phyloP scores from a whole-genome alignment of 1,284 basidiomycete genomes.

The Rhodotorula sp. region DNA sequence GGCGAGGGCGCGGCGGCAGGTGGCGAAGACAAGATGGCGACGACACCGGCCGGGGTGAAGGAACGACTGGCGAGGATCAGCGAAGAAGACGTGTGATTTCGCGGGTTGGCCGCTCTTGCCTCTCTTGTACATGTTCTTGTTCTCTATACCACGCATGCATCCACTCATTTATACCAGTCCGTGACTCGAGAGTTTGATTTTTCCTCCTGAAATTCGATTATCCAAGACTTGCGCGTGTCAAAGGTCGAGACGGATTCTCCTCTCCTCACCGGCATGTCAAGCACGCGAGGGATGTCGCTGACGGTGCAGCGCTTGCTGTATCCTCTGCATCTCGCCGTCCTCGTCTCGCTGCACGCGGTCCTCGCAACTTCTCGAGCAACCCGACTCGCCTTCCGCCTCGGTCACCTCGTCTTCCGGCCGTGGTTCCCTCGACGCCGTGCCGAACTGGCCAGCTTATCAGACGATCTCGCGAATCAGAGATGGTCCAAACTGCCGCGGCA shows the following conservation, averaged over 20 bases:
- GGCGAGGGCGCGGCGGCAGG: background rate
- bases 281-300: background rate
- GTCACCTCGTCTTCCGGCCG: background rate
- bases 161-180: background rate
- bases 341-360: constrained; percentile 34
- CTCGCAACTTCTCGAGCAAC: constrained; percentile 32
- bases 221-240: too few relatives aligned
- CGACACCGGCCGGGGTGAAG: background rate
- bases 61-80: background rate
- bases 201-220: too few relatives aligned
- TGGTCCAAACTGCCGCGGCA: constrained; percentile 37
- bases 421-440: background rate
- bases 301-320: constrained; percentile 10
- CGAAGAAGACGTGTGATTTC: background rate
- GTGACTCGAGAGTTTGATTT: too few relatives aligned
- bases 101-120: background rate
- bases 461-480: constrained; percentile 4
- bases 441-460: background rate
- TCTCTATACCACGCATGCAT: background rate
- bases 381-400: constrained; percentile 27
- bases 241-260: background rate
- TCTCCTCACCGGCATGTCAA: background rate
- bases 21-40: background rate
- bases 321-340: constrained; percentile 29
- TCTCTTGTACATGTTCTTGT: background rate